Base-by-base conservation (phyloP, 148 eudicot genomes). In the Chenopodium album region DNA sequence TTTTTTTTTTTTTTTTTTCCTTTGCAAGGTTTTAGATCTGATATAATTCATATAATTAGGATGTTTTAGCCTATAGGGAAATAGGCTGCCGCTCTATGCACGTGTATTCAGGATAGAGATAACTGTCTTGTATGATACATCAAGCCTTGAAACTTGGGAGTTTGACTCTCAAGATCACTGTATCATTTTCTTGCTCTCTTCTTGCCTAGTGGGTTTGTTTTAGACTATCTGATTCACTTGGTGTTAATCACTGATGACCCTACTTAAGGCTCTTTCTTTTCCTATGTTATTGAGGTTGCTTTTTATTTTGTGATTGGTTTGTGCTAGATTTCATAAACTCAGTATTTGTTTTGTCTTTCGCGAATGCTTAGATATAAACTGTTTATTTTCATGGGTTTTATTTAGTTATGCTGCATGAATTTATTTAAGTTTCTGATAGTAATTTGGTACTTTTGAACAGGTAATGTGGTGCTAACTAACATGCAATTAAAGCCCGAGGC, bases 401-500 rank as follows among this genome's bases (percentile, higher is more conserved):
- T 41, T 41, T 41, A 41, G 44, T 41, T 41, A 10, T 23, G 71
- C 75, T 22, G 44, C 75, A 37, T 13, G 14, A 22, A 69, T 23
- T 31, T 2, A 52, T 66, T 54, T 59, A 37, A 34, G 82, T 62
- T 70, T 41, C 44, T 41, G 44, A 41, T 41, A 41, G 44, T 41
- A 41, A 31, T 16, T 77, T 56, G 62, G 76, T 47, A 47, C 76
- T 70, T 28, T 80, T 72, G 50, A 16, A 78, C 91, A 96, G 98
- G 98, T 71, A 92, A 96, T 82, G 98, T 94, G 77, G 98, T 94
- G 85, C 85, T 96, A 34, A 92, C 95, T 76, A 96, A 96, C 86
- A 96, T 96, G 98, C 97, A 94, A 80, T 80, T 96, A 74, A 96
- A 96, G 89, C 98, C 99, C 8, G 99, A 92, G 88, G 98, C 98